These are phyloP conservation scores for Penicillium paneum DNA, from an alignment of 2,329 filamentous ascomycete species.

Conservation along the genomic window DNA sequence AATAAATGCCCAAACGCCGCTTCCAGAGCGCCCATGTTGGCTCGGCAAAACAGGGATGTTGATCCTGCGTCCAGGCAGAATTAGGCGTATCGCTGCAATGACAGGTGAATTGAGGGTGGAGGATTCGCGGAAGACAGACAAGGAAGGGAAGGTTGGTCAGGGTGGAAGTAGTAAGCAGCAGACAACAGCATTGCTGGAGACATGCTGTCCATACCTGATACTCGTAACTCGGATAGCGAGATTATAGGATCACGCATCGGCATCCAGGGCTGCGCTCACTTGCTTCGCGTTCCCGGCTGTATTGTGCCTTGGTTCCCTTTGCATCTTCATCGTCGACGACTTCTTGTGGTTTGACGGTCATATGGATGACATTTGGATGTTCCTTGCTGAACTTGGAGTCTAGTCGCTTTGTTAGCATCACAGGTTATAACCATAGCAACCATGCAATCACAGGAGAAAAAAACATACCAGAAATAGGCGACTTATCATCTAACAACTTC, in stretches of 20 bases:
- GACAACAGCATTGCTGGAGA: neutral
- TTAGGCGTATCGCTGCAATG: conserved; percentile 6
- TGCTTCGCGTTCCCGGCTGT: conserved; percentile 51
- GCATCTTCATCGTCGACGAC: conserved; percentile 76
- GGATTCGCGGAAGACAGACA: neutral
- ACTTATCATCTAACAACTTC: conserved; percentile 84
- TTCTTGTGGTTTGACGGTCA: conserved; percentile 86
- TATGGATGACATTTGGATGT: conserved; percentile 82
- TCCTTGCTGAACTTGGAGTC: conserved; percentile 76
- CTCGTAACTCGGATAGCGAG: neutral
- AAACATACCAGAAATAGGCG: conserved; percentile 71
- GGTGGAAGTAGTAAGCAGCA: neutral
- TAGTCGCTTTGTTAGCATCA: conserved; percentile 37
- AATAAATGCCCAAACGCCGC: conserved; percentile 16
- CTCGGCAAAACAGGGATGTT: neutral
- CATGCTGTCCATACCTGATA: neutral
- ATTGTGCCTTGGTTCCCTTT: conserved; percentile 58
- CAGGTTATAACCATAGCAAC: neutral
- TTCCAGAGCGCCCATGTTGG: conserved; percentile 17
- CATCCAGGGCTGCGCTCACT: conserved; percentile 59
- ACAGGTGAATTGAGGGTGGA: neutral
- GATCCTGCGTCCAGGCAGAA: conserved; percentile 19
- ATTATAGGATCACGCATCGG: conserved; percentile 61
- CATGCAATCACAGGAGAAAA: conserved; percentile 6
- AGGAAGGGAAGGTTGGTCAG: neutral